Conservation (phyloP, 2,329 filamentous ascomycete species). For the Pseudopithomyces maydicus region DNA sequence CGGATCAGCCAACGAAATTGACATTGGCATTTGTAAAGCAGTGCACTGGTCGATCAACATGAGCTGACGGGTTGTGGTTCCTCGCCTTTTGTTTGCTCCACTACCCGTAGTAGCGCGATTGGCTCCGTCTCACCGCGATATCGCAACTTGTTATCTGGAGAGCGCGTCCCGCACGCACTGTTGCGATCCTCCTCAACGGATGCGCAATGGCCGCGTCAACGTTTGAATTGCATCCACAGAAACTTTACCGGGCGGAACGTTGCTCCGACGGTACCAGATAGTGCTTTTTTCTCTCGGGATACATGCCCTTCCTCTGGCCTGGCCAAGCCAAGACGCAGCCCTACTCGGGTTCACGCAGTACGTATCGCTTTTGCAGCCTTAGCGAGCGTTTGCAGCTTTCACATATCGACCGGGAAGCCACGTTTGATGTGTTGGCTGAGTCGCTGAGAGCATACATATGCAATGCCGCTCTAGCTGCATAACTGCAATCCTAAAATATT, state of each 20-base stretch:
- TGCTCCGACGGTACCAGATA: not conserved
- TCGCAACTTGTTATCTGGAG: constrained; percentile 4
- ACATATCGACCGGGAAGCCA: constrained; percentile 35
- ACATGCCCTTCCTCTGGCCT: constrained; percentile 1
- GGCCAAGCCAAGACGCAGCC: constrained; percentile 32
- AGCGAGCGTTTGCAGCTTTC: constrained; percentile 23
- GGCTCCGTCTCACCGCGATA: constrained; percentile 13
- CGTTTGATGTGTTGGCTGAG: constrained; percentile 41
- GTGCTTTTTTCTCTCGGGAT: not conserved
- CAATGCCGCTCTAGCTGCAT: constrained; percentile 39
- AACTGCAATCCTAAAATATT: constrained; percentile 35
- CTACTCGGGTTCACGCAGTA: constrained; percentile 30
- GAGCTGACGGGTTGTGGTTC: not conserved
- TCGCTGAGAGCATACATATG: constrained; percentile 20
- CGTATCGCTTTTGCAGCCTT: constrained; percentile 30
- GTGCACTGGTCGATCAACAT: no score
- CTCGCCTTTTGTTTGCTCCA: constrained; percentile 29
- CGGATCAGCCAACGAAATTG: no score
- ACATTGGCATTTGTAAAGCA: no score
- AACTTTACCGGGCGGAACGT: not conserved
- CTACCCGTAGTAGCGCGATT: constrained; percentile 17
- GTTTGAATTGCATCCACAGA: not conserved
- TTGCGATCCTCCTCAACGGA: constrained; percentile 2
- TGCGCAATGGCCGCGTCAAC: constrained; percentile 3
- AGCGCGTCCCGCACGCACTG: not conserved